A percentile compares a stretch with the other conserved stretches of the same genome.
phyloP scores from a whole-genome alignment of 352 stramenopile species.

The Detonula confervacea region DNA sequence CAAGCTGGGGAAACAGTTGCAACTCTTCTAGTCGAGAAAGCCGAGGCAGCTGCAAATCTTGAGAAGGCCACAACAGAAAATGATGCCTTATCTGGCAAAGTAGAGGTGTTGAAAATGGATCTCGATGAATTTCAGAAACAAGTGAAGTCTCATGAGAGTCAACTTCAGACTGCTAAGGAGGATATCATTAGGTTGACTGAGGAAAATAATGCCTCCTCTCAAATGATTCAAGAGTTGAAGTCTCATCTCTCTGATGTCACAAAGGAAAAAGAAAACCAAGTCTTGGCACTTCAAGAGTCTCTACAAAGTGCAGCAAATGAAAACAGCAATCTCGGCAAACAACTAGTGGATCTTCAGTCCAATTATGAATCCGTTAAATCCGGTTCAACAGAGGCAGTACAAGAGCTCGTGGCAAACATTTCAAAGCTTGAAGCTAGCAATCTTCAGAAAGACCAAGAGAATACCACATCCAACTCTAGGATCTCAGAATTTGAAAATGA shows the following conservation, averaged over 20 bases:
- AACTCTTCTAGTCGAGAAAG: constrained; percentile 35
- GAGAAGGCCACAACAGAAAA: constrained; percentile 16
- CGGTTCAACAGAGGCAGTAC: background rate
- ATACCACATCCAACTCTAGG: background rate
- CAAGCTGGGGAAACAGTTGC: constrained; percentile 18
- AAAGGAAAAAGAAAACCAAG: constrained; percentile 19
- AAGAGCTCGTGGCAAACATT: background rate
- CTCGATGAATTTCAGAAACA: constrained; percentile 25
- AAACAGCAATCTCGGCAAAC: constrained; percentile 2
- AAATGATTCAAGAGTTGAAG: constrained; percentile 21
- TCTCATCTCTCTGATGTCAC: constrained; percentile 17
- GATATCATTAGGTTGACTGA: constrained; percentile 27
- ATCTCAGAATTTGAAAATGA: constrained; percentile 1
- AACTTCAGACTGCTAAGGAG: constrained; percentile 28
- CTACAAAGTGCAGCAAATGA: background rate
- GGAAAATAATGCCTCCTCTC: constrained; percentile 21
- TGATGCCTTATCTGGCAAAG: constrained; percentile 3
- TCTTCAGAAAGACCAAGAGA: background rate
- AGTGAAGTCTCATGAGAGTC: background rate
- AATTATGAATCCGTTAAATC: background rate
- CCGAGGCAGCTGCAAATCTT: constrained; percentile 19
- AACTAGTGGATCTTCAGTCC: constrained; percentile 9
- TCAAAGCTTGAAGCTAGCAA: background rate
- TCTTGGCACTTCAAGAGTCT: background rate
- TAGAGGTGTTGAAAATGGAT: constrained; percentile 22